Evolutionary conservation across 139 green algal genomes (phyloP).

Genomic region (Spirogloea muscicola): DNA sequence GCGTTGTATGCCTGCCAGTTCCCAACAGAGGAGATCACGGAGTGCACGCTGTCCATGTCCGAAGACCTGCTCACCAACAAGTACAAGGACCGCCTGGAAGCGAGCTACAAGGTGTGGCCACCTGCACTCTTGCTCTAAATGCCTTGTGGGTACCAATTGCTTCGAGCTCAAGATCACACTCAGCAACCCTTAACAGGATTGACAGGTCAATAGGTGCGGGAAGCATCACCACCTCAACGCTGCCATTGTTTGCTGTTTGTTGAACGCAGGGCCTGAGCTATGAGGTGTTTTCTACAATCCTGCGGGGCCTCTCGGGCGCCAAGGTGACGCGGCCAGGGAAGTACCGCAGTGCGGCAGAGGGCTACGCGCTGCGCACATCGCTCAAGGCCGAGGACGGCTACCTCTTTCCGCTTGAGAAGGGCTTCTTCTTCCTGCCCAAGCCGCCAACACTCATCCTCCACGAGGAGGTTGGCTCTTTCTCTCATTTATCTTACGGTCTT

Average conservation of each 20-base stretch:
- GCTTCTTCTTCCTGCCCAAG: constrained; percentile 98
- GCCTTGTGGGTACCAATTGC: too few relatives aligned
- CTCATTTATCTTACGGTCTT: too few relatives aligned
- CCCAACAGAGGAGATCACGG: constrained; percentile 72
- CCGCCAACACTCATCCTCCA: constrained; percentile 83
- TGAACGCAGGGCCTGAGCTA: constrained; percentile 55
- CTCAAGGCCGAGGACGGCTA: constrained; percentile 74
- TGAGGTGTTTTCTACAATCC: constrained; percentile 83
- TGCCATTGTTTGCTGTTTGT: not conserved
- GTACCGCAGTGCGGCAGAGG: constrained; percentile 53
- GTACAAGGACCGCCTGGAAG: constrained; percentile 36
- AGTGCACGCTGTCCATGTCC: constrained; percentile 71
- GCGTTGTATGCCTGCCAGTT: constrained; percentile 53
- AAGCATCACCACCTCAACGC: too few relatives aligned
- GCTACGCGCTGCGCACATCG: constrained; percentile 20
- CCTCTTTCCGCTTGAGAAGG: constrained; percentile 90
- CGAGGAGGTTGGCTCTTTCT: constrained; percentile 81
- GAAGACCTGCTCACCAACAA: constrained; percentile 40
- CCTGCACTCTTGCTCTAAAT: too few relatives aligned
- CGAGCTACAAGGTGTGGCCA: constrained; percentile 38
- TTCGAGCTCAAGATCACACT: too few relatives aligned
- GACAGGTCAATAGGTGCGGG: too few relatives aligned
- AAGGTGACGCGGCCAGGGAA: constrained; percentile 75
- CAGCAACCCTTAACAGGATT: too few relatives aligned
- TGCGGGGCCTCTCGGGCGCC: constrained; percentile 76